A percentile compares a stretch with the other conserved stretches of the same genome.
Evolutionary conservation across 2,329 filamentous ascomycete genomes (phyloP).

Genomic region (Madurella fahalii): DNA sequence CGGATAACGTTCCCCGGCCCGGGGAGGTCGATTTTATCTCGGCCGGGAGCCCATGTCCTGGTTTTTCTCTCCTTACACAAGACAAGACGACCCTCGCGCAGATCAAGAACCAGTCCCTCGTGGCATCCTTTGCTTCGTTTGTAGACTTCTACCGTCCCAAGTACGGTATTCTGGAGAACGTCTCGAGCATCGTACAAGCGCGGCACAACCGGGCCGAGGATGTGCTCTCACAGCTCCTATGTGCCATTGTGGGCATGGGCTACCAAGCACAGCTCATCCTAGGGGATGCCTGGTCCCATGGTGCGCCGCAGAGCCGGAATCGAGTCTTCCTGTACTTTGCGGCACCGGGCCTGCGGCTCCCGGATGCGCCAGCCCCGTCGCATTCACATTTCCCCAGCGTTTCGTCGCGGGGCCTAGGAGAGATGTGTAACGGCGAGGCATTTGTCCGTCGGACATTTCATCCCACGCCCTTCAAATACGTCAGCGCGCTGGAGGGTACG

Average conservation of each 20-base stretch:
- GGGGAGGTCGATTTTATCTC: constrained; percentile 66
- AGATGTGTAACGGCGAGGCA: constrained; percentile 53
- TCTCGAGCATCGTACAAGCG: constrained; percentile 57
- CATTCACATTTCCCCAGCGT: constrained; percentile 54
- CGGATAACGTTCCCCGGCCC: constrained; percentile 48
- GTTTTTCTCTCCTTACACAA: constrained; percentile 63
- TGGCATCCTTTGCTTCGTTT: constrained; percentile 71
- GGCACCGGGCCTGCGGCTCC: constrained; percentile 59
- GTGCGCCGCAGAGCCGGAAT: constrained; percentile 60
- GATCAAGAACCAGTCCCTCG: constrained; percentile 68
- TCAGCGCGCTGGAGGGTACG: constrained; percentile 51
- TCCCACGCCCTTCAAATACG: constrained; percentile 57
- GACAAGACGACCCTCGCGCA: constrained; percentile 53
- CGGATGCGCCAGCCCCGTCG: constrained; percentile 53
- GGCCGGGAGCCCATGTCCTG: constrained; percentile 73
- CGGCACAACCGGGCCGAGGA: constrained; percentile 47
- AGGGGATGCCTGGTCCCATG: constrained; percentile 65
- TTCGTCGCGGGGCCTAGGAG: constrained; percentile 45
- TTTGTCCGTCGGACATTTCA: constrained; percentile 52
- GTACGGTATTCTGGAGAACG: constrained; percentile 78
- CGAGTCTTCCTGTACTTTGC: constrained; percentile 69
- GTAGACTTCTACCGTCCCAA: constrained; percentile 70
- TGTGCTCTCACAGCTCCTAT: constrained; percentile 69
- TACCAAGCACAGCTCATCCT: constrained; percentile 69
- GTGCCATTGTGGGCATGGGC: constrained; percentile 68